phyloP scores from a whole-genome alignment of 306 rosid species.

The Arachis hypogaea region DNA sequence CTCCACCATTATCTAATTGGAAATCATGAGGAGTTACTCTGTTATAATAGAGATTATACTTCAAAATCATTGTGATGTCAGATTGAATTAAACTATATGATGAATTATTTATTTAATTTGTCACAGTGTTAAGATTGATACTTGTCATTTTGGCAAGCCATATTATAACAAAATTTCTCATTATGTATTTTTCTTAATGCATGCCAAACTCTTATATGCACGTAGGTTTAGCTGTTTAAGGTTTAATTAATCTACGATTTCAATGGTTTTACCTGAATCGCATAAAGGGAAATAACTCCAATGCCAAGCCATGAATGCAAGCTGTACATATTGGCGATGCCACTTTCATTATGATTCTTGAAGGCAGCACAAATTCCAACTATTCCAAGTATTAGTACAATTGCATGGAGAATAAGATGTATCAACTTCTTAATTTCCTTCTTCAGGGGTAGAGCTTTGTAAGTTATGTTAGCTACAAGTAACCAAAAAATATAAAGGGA shows the following conservation, averaged over 20 bases:
- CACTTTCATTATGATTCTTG: conserved; percentile 73
- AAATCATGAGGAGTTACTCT: too few species aligned
- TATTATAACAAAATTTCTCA: too few species aligned
- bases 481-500: neutral
- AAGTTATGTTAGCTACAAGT: conserved; percentile 69
- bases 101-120: too few species aligned
- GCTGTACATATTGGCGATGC: conserved; percentile 74
- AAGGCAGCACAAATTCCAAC: conserved; percentile 67
- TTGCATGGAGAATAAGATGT: conserved; percentile 67
- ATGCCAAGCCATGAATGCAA: conserved; percentile 89
- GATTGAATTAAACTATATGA: too few species aligned
- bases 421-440: conserved; percentile 66
- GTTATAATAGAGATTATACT: too few species aligned
- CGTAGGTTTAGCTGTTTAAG: neutral
- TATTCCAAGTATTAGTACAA: conserved; percentile 65
- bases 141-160: too few species aligned
- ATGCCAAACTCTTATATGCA: too few species aligned
- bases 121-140: too few species aligned
- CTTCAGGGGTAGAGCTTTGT: conserved; percentile 60
- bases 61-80: too few species aligned
- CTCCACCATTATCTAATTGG: too few species aligned
- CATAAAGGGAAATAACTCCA: conserved; percentile 63
- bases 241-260: neutral
- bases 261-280: conserved; percentile 63
- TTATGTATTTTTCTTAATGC: neutral